phyloP scores from a whole-genome alignment of 2,329 filamentous ascomycete species.

The Raffaelea albimanens region DNA sequence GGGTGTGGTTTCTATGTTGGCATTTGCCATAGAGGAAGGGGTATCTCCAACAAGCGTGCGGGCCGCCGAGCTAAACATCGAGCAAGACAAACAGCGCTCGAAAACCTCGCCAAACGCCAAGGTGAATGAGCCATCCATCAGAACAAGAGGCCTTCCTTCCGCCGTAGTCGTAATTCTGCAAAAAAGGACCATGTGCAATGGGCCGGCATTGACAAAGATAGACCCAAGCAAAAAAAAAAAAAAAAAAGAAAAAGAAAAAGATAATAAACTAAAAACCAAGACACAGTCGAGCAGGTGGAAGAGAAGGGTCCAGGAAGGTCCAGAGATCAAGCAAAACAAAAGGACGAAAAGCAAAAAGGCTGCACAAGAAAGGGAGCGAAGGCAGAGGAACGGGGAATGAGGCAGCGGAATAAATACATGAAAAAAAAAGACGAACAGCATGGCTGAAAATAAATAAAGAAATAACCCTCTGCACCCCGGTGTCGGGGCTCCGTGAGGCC shows the following conservation, averaged over 20 bases:
- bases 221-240: background rate
- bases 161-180: too few relatives aligned
- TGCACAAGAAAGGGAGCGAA: too few relatives aligned
- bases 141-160: too few relatives aligned
- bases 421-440: background rate
- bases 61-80: too few relatives aligned
- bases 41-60: too few relatives aligned
- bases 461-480: slow-evolving; percentile 4
- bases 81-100: too few relatives aligned
- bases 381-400: too few relatives aligned
- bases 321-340: too few relatives aligned
- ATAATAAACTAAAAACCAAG: too few relatives aligned
- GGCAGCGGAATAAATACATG: background rate
- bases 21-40: background rate
- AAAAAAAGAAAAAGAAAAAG: background rate
- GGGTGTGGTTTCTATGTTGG: slow-evolving; percentile 27
- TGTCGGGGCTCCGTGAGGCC: slow-evolving; percentile 7
- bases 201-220: slow-evolving; percentile 6
- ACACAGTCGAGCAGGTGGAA: too few relatives aligned
- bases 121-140: background rate
- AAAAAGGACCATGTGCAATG: slow-evolving; percentile 2
- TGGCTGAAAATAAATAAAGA: background rate
- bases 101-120: background rate
- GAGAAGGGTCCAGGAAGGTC: too few relatives aligned
- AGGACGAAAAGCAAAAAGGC: too few relatives aligned